Base-by-base conservation (phyloP, 129 eudicot genomes). In the Erigeron canadensis region DNA sequence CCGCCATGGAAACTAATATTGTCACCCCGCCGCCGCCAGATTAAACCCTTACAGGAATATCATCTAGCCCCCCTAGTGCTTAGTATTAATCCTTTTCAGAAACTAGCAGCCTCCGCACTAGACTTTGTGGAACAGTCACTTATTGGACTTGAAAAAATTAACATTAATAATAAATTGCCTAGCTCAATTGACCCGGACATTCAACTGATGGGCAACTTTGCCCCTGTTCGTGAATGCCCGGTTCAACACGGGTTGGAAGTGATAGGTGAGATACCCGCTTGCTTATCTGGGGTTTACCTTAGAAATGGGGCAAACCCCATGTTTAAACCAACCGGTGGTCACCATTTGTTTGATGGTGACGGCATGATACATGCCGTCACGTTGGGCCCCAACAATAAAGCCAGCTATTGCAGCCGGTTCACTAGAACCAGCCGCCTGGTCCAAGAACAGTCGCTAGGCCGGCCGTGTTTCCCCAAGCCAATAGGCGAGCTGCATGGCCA, bases 331-430 rank as follows among this genome's bases (percentile, higher is more conserved):
- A 58, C 48, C 51, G 81, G 81, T 48, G 88, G 90, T 39, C 85
- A 86, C 69, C 96, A 89, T 58, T 43, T 84, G 0, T 89, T 86
- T 5, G 96, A 89, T 53, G 96, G 96, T 0, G 96, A 90, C 68
- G 95, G 96, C n/a, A 90, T 87, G 96, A 80, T 90, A 54, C 96
- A 90, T 69, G 87, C 95, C 55, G 89, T 90, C 10, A 85, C 38
- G n/a, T 50, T 90, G 37, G 84, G 69, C 0, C 40, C 81, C 1
- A 81, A 44, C 1, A 81, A 81, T 53, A 18, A 55, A 63, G 91
- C 91, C 2, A 79, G 82, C 22, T 83, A 87, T n/a, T 48, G 81
- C 22, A 80, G 95, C 72, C 89, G 97, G 73, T 84, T 84, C 72
- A 88, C 90, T 34, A 72, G 34, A 2, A 91, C 95, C 10, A 91